Evolutionary conservation across 768 basidiomycete genomes (phyloP).

Genomic region (Trametes cingulata): DNA sequence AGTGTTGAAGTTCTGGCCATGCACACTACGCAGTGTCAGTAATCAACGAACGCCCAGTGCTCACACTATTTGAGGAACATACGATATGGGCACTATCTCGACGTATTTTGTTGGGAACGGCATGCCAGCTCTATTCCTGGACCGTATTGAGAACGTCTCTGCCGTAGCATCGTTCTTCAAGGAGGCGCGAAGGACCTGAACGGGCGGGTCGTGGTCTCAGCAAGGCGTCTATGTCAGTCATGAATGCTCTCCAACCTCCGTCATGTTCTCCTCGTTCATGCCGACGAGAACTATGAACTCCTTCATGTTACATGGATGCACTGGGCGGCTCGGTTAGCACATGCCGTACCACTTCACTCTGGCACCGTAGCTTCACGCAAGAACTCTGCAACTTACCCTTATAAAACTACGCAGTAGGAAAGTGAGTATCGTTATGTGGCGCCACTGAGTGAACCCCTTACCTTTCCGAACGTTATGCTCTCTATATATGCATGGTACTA

Average conservation of each 20-base stretch:
- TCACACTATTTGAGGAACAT: slow-evolving; percentile 32
- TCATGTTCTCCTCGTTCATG: slow-evolving; percentile 62
- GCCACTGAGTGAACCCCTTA: slow-evolving; percentile 30
- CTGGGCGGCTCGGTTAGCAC: slow-evolving; percentile 37
- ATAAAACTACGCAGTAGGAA: slow-evolving; percentile 28
- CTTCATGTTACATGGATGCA: slow-evolving; percentile 84
- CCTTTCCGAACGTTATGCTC: slow-evolving; percentile 82
- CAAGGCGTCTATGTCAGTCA: no score
- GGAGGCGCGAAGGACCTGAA: slow-evolving; percentile 50
- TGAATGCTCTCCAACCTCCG: slow-evolving; percentile 39
- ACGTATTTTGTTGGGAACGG: slow-evolving; percentile 66
- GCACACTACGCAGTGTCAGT: slow-evolving; percentile 48
- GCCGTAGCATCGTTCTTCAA: slow-evolving; percentile 66
- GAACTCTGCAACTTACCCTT: slow-evolving; percentile 31
- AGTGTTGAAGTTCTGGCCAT: slow-evolving; percentile 71
- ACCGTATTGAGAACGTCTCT: slow-evolving; percentile 63
- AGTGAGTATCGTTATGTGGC: no score
- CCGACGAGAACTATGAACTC: slow-evolving; percentile 77
- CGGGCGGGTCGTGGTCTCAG: no score
- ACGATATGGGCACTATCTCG: slow-evolving; percentile 79
- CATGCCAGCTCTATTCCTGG: slow-evolving; percentile 57
- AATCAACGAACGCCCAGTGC: not conserved
- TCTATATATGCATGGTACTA: slow-evolving; percentile 44
- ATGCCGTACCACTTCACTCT: not conserved
- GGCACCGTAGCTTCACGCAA: no score